Evolutionary conservation across 345 rosid species (phyloP).

Genomic region (Viola odorata): DNA sequence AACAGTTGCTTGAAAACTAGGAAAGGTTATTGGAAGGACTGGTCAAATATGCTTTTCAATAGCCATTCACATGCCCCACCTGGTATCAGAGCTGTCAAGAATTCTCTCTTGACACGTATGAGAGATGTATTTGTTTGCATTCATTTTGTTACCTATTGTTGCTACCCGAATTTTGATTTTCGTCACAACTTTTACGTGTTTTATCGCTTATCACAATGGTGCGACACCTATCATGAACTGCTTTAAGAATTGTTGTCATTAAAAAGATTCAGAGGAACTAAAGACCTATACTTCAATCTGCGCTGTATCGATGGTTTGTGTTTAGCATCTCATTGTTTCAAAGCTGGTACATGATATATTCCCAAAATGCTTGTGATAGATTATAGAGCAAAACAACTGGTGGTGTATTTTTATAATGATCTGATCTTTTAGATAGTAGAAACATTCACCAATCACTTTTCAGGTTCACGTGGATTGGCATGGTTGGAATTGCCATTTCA

Average conservation of each 20-base stretch:
- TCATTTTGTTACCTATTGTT: constrained; percentile 5
- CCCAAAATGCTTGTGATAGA: not conserved
- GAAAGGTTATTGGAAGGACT: not conserved
- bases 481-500: constrained; percentile 4
- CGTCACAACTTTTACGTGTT: too few species aligned
- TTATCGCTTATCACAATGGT: too few species aligned
- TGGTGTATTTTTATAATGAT: not conserved
- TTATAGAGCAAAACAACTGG: not conserved
- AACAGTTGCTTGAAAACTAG: not conserved
- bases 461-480: not conserved
- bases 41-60: not conserved
- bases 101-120: constrained; percentile 9
- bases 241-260: constrained; percentile 1
- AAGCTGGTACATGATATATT: not conserved
- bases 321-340: not conserved
- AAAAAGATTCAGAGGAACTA: not conserved
- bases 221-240: too few species aligned
- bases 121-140: constrained; percentile 13
- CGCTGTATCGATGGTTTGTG: constrained; percentile 6
- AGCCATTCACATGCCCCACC: not conserved
- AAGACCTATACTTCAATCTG: not conserved
- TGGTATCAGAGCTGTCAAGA: not conserved
- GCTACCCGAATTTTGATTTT: too few species aligned
- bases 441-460: not conserved
- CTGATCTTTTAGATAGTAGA: not conserved